Evolutionary conservation across 768 basidiomycete species (phyloP).

Genomic region (Boletus vinaceobasis): DNA sequence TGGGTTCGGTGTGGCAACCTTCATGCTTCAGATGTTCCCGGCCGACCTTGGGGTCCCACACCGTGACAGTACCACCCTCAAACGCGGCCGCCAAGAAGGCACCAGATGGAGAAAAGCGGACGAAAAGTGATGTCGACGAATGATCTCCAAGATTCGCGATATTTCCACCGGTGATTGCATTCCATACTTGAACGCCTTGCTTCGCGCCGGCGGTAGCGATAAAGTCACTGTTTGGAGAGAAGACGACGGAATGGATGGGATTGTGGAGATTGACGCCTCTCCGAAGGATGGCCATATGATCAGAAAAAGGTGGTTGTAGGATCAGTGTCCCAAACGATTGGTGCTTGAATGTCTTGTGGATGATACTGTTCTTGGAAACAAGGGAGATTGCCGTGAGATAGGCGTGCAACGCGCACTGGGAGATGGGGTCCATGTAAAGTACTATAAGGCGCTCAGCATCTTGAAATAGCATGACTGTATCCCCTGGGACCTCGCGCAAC

Average conservation of each 20-base stretch:
- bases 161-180: constrained; percentile 16
- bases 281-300: neutral
- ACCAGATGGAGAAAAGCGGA: constrained; percentile 21
- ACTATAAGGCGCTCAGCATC: constrained; percentile 20
- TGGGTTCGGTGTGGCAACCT: constrained; percentile 7
- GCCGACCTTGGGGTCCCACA: constrained; percentile 23
- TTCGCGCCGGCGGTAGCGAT: constrained; percentile 15
- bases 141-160: constrained; percentile 17
- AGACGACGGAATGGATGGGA: constrained; percentile 14
- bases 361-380: neutral
- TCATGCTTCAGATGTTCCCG: constrained; percentile 16
- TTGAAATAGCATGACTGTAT: constrained; percentile 7
- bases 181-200: constrained; percentile 25
- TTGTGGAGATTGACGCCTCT: neutral
- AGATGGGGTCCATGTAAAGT: constrained; percentile 18
- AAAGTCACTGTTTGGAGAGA: constrained; percentile 9
- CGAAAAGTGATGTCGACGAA: constrained; percentile 7
- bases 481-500: constrained; percentile 2
- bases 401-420: constrained; percentile 20
- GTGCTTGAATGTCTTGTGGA: constrained; percentile 9
- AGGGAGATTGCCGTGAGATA: constrained; percentile 10
- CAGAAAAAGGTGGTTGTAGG: neutral
- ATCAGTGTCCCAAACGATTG: constrained; percentile 1
- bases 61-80: constrained; percentile 8
- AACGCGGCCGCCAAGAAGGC: constrained; percentile 19